Percentiles rank a stretch among this genome's conserved stretches.
Conservation (phyloP, 495 filamentous ascomycete genomes). For the Trichoderma erinaceum region DNA sequence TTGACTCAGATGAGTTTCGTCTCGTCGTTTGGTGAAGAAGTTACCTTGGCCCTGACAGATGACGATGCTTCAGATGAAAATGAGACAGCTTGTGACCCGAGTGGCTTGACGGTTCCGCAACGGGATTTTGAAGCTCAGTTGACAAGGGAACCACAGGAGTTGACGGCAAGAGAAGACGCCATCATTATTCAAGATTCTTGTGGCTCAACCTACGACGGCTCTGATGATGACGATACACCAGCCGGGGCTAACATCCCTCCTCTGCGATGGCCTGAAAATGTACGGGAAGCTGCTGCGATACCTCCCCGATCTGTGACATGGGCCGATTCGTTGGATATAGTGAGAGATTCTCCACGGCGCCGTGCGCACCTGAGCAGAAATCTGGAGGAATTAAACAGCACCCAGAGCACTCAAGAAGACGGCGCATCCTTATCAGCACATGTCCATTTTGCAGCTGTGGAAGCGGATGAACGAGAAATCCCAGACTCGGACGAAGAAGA, state of each 20-base stretch:
- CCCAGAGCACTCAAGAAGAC: background rate
- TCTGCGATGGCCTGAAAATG: background rate
- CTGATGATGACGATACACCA: background rate
- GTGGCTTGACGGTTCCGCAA: background rate
- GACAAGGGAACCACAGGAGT: background rate
- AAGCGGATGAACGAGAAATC: background rate
- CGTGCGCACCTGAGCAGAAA: background rate
- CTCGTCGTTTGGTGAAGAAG: background rate
- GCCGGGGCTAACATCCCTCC: background rate
- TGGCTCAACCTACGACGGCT: background rate
- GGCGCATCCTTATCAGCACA: background rate
- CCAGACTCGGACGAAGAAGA: slow-evolving; percentile 15
- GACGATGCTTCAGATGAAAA: background rate
- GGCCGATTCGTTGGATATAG: background rate
- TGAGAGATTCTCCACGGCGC: background rate
- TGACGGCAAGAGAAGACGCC: background rate
- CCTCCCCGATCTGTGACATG: background rate
- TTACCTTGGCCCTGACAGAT: background rate
- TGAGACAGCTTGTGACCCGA: background rate
- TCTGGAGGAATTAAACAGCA: background rate
- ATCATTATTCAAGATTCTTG: background rate
- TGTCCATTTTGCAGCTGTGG: background rate
- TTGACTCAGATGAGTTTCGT: background rate
- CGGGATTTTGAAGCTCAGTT: background rate
- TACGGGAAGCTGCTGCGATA: background rate